Base-by-base conservation (phyloP, 2,329 filamentous ascomycete genomes). In the Penicillium verrucosum region DNA sequence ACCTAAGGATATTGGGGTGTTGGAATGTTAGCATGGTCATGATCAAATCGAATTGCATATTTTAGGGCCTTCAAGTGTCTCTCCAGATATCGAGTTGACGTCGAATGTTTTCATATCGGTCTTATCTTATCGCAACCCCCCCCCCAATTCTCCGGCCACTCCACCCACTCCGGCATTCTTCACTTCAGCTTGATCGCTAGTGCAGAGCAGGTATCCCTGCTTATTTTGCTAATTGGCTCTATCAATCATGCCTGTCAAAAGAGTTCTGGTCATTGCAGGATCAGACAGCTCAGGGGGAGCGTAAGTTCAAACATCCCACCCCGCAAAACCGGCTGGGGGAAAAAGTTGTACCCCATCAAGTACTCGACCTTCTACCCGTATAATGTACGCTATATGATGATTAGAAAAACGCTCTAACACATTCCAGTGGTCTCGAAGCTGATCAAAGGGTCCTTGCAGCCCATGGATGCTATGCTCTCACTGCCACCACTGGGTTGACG, bases 381-480 rank as follows among this genome's bases (percentile, higher is more conserved):
- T 10, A 16, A 25, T 40, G 27, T 40, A 6, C 6, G n/a, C 29
- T 48, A 5, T n/a, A 27, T 11, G 3, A 21, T 18, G 21, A 4
- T 32, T 32, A 12, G 0, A 23, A 21, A 12, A 12, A 23, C 16
- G 1, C 8, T 25, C 56, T 61, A 46, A 66, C 59, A 48, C n/a
- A 41, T 56, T 52, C 12, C 68, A 96, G 92, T 54, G 94, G 93
- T 50, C 85, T 99, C 34, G 93, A 99, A 75, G 94, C 93, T 38
- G 93, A 97, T 72, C 92, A 97, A 71, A 96, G 96, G 73, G 92
- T 96, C 59, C 88, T 96, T 59, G 89, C 92, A 43, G 90, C 90
- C 18, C 92, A 97, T 82, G 87, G 89, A 58, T 94, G 90, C 77
- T 97, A 97, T 80, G 92, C 91, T 58, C 95, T 97, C 86, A 97